Evolutionary conservation across 2,329 filamentous ascomycete species (phyloP), one percentile per base, ranked within the genome.

Genomic region (Fusarium circinatum): DNA sequence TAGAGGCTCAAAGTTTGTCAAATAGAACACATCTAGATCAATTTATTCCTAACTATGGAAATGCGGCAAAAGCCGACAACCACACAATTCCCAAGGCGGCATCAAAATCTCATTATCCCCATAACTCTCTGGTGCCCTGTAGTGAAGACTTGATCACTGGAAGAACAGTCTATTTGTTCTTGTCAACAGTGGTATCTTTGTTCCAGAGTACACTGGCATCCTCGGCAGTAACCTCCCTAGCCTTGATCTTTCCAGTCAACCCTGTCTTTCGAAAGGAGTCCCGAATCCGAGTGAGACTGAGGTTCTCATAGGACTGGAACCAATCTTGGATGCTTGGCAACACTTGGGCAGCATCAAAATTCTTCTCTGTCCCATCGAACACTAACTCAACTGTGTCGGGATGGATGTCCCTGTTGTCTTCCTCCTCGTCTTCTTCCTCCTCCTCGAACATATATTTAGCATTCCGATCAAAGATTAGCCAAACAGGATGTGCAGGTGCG

Each of bases 81-180:
- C n/a, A 44, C 1, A 12, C 1, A 1, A 44, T 24, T 26, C 42
- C 0, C n/a, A 1, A n/a, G 39, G 0, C 39, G 41, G 22, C 39
- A 41, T 6, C 39, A 6, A 41, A 0, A 39, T 41, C 8, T 41
- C 14, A 14, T 42, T 42, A 7, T 13, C n/a, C 10, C 17, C 10
- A 4, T 45, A 12, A 6, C 17, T 45, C n/a, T 24, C 10, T 24
- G n/a, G 15, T 44, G 39, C 2, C 7, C 11, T 13, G 42, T 5
- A 42, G 39, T 42, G 22, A n/a, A 42, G 22, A 11, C 22, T 15
- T 15, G 6, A n/a, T 3, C 14, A n/a, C 22, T n/a, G 14, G 9
- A 42, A n/a, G 9, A 9, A n/a, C 0, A 42, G 14, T n/a, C 41
- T 42, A n/a, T 17, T 42, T 42, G 41, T 17, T 42, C 41, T 42